phyloP scores from a whole-genome alignment of 2,329 filamentous ascomycete species.

The Aspergillus quadricinctus region DNA sequence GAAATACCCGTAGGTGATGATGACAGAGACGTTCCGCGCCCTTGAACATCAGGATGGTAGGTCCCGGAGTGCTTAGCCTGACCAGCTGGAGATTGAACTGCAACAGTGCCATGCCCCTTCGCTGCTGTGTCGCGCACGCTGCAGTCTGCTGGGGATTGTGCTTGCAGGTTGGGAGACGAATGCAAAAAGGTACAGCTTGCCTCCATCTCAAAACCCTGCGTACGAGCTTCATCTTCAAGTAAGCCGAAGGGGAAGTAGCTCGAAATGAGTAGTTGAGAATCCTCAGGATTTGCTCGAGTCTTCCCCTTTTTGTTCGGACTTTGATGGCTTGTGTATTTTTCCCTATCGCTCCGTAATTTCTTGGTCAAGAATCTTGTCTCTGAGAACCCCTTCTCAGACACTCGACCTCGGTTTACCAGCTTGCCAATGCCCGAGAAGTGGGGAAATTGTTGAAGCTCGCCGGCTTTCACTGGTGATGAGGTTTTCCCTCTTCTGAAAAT shows the following conservation, averaged over 20 bases:
- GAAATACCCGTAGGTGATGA: conserved; percentile 8
- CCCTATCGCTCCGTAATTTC: neutral
- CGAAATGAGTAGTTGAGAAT: neutral
- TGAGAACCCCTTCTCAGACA: conserved; percentile 19
- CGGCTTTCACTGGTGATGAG: conserved; percentile 26
- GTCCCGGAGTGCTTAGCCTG: neutral
- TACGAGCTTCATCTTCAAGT: neutral
- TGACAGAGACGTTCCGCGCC: neutral
- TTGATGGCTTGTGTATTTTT: neutral
- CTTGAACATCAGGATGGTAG: neutral
- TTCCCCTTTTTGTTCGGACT: neutral
- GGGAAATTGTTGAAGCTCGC: conserved; percentile 5
- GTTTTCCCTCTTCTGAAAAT: conserved; percentile 36
- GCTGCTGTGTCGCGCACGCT: neutral
- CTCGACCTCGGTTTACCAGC: conserved; percentile 2
- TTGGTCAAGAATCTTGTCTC: conserved; percentile 18
- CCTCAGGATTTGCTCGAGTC: neutral
- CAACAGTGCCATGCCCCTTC: neutral
- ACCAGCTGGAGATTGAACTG: neutral
- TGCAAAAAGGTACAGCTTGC: neutral
- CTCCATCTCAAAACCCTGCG: neutral
- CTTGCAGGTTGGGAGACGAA: neutral
- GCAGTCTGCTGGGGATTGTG: neutral
- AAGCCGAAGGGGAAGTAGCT: neutral
- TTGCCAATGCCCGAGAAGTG: neutral